These are phyloP conservation scores for Thermothelomyces thermophilus DNA, from an alignment of 2,329 filamentous ascomycete species.

Conservation along the genomic window DNA sequence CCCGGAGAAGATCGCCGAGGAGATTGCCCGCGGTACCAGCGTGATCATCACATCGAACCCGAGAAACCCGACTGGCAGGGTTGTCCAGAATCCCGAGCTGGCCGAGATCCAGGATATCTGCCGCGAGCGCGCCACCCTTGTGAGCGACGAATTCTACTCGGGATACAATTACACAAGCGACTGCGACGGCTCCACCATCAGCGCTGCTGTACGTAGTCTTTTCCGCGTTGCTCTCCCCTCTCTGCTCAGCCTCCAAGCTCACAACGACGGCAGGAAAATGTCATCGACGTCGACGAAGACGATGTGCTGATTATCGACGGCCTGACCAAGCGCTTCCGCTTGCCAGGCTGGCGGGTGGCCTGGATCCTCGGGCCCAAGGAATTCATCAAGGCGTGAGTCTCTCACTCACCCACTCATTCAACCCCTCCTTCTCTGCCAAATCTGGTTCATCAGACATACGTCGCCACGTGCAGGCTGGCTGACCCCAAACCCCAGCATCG, in stretches of 20 bases:
- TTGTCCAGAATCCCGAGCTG: constrained; percentile 77
- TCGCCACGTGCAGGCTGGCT: not conserved
- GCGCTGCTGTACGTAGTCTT: constrained; percentile 50
- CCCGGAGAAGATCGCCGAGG: constrained; percentile 84
- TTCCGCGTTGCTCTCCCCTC: too few species aligned
- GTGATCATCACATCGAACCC: constrained; percentile 95
- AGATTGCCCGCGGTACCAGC: constrained; percentile 76
- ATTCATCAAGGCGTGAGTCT: constrained; percentile 72
- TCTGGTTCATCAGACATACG: too few species aligned
- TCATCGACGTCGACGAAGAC: constrained; percentile 82
- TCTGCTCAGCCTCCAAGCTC: not conserved
- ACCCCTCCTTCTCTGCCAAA: not conserved
- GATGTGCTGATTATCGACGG: constrained; percentile 94
- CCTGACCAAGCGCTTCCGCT: constrained; percentile 90
- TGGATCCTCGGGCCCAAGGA: constrained; percentile 96
- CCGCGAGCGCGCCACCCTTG: constrained; percentile 80
- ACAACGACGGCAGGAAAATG: constrained; percentile 53
- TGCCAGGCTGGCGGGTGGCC: constrained; percentile 92
- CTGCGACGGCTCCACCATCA: constrained; percentile 86
- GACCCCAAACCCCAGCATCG: constrained; percentile 47
- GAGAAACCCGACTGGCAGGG: constrained; percentile 85
- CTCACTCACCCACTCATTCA: not conserved
- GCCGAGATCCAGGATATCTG: constrained; percentile 90
- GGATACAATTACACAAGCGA: constrained; percentile 93
- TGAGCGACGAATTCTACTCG: constrained; percentile 95